phyloP scores from a whole-genome alignment of 2,329 filamentous ascomycete species.

The Dothistroma pini region DNA sequence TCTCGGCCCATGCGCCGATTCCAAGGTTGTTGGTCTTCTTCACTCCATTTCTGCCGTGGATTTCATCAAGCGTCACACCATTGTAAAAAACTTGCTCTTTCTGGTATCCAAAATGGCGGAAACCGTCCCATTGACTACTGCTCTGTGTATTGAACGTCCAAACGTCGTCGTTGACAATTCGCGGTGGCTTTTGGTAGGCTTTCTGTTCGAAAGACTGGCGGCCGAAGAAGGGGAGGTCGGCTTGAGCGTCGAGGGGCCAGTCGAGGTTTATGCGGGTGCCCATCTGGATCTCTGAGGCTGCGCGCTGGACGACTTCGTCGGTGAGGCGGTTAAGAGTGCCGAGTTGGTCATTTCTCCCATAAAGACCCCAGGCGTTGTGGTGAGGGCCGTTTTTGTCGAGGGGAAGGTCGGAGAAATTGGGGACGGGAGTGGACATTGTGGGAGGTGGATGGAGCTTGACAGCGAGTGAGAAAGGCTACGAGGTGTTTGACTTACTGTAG shows the following conservation, averaged over 20 bases:
- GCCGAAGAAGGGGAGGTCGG: slow-evolving; percentile 53
- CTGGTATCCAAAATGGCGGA: slow-evolving; percentile 52
- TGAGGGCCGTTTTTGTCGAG: slow-evolving; percentile 47
- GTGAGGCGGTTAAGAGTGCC: slow-evolving; percentile 61
- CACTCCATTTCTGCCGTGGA: slow-evolving; percentile 36
- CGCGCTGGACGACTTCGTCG: slow-evolving; percentile 50
- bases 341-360: slow-evolving; percentile 54
- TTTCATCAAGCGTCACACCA: slow-evolving; percentile 39
- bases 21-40: slow-evolving; percentile 41
- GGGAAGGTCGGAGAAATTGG: slow-evolving; percentile 48
- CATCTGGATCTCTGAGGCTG: slow-evolving; percentile 51
- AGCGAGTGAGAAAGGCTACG: not conserved
- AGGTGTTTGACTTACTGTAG: slow-evolving; percentile 3
- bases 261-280: slow-evolving; percentile 58
- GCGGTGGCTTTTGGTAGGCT: slow-evolving; percentile 50
- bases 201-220: slow-evolving; percentile 55
- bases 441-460: slow-evolving; percentile 9
- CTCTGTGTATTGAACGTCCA: slow-evolving; percentile 42
- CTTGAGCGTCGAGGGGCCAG: slow-evolving; percentile 56
- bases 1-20: slow-evolving; percentile 48
- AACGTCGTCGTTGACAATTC: slow-evolving; percentile 58
- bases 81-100: slow-evolving; percentile 40
- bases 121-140: slow-evolving; percentile 46
- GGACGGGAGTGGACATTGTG: slow-evolving; percentile 34
- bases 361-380: slow-evolving; percentile 38